These are phyloP conservation scores for Tolypocladium paradoxum DNA, from an alignment of 2,329 filamentous ascomycete species.

Conservation along the genomic window DNA sequence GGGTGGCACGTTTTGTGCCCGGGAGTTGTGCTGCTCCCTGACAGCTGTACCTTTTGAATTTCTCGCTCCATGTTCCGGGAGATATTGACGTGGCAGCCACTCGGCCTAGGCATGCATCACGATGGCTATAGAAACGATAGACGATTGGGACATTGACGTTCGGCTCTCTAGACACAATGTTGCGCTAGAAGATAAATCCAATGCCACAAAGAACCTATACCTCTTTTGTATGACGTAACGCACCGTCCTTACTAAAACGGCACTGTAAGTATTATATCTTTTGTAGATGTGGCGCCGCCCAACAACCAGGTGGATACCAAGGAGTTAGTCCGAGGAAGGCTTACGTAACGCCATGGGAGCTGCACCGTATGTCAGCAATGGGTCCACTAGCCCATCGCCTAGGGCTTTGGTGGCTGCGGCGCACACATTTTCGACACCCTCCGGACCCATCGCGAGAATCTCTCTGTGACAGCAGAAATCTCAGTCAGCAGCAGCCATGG, in stretches of 20 bases:
- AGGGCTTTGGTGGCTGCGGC: constrained; percentile 14
- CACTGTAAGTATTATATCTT: too few species aligned
- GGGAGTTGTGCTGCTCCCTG: neutral
- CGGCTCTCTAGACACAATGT: neutral
- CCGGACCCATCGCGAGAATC: constrained; percentile 14
- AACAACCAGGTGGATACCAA: neutral
- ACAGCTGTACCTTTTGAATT: neutral
- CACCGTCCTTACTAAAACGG: too few species aligned
- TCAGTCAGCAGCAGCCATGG: constrained; percentile 26
- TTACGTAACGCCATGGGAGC: neutral
- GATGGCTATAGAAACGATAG: neutral
- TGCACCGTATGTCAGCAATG: neutral
- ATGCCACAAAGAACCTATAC: too few species aligned
- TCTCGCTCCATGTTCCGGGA: neutral
- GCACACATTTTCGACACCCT: constrained; percentile 19
- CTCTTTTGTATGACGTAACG: too few species aligned
- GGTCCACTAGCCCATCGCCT: neutral
- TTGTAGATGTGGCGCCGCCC: too few species aligned
- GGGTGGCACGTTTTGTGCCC: neutral
- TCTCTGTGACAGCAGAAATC: constrained; percentile 15
- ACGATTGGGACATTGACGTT: neutral
- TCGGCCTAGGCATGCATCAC: neutral
- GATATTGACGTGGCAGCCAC: neutral
- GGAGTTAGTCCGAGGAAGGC: neutral
- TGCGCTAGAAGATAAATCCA: neutral